Evolutionary conservation across 148 eudicot species (phyloP), one percentile per base, ranked within the genome.

Genomic region (Silene uniflora): DNA sequence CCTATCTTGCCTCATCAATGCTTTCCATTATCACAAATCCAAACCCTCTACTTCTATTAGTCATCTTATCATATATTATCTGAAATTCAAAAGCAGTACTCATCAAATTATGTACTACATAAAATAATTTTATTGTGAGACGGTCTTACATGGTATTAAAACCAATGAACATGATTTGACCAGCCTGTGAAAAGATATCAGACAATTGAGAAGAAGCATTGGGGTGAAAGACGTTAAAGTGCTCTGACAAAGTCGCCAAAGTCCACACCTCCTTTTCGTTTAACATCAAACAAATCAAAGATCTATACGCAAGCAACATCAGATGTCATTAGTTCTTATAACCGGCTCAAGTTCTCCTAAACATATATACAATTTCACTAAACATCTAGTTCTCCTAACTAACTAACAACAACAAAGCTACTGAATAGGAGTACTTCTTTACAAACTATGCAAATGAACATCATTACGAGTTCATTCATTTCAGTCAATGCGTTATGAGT

Each of bases 11-110:
- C 80, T 92, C 93, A 72, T 86, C 86, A 66, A 83, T 76, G 62
- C 83, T 86, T 17, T 86, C 89, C 98, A 94, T 91, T 6, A 91
- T 91, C 32, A 94, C 89, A 85, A 91, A 94, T 16, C 90, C 97
- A 76, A 94, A 91, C 18, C 98, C 98, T 52, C 98, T 79, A 70
- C 98, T 94, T 77, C 98, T 94, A 77, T 87, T 91, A 21, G 97
- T 94, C 17, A 91, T 86, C 84, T 89, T 87, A 62, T 92, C 96
- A 78, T 94, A 91, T 19, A 94, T 88, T 73, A 94, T 89, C 98
- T 93, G 86, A 24, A 47, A 32, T n/a, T n/a, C n/a, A n/a, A n/a
- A n/a, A n/a, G n/a, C n/a, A n/a, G n/a, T n/a, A n/a, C n/a, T n/a
- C n/a, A n/a, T n/a, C n/a, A n/a, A n/a, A n/a, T n/a, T n/a, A n/a